A percentile compares a stretch with the other conserved stretches of the same genome.
Evolutionary conservation across 2,329 filamentous ascomycete species (phyloP).

Genomic region (Macrophomina pseudophaseolina): DNA sequence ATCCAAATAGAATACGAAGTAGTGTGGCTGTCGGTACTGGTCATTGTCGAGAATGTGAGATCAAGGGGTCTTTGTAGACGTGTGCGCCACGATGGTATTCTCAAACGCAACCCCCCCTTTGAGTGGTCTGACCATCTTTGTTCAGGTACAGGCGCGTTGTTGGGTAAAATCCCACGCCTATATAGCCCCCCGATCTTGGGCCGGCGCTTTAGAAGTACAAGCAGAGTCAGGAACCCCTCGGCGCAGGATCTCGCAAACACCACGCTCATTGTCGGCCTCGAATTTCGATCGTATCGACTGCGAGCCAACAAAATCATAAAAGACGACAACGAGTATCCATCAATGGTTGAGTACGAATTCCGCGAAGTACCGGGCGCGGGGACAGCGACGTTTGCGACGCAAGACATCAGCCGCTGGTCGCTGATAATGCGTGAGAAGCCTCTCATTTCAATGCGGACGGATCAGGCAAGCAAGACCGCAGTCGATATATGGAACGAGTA

Average conservation of each 20-base stretch:
- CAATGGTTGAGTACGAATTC: not conserved
- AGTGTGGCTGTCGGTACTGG: no score
- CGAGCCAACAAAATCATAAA: not conserved
- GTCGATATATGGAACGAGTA: not conserved
- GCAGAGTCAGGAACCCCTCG: no score
- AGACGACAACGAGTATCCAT: not conserved
- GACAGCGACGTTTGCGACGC: slow-evolving; percentile 3
- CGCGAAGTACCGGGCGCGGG: not conserved
- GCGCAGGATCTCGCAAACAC: not conserved
- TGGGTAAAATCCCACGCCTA: no score
- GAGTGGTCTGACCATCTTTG: no score
- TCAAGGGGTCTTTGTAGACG: no score
- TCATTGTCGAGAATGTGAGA: no score
- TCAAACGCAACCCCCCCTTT: no score
- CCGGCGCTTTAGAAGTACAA: no score
- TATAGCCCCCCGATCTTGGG: no score
- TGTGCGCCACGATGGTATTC: no score
- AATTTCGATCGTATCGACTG: not conserved
- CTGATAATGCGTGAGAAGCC: not conserved
- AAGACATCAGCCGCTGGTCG: not conserved
- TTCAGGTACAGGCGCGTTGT: no score
- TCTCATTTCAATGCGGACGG: not conserved
- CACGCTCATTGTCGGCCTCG: not conserved
- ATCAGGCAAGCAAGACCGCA: not conserved
- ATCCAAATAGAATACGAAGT: no score